Conservation (phyloP, 2,329 filamentous ascomycete species). For the Hirsutella minnesotensis region DNA sequence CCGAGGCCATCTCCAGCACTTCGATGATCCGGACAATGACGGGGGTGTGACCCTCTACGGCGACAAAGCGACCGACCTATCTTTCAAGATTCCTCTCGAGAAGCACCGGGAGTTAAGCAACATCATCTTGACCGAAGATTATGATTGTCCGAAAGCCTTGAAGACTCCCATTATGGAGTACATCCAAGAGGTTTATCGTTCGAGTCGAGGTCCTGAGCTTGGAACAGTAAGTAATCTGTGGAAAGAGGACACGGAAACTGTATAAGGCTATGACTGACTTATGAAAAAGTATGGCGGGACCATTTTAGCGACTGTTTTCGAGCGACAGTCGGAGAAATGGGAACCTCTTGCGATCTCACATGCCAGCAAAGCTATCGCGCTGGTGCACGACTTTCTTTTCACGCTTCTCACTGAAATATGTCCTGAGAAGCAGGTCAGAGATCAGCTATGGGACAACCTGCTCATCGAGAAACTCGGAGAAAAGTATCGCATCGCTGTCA, state of each 20-base stretch:
- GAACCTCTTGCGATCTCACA: constrained; percentile 31
- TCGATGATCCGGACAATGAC: background rate
- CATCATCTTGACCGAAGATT: background rate
- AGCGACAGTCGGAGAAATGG: constrained; percentile 45
- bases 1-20: constrained; percentile 9
- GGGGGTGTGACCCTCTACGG: background rate
- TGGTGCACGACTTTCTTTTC: constrained; percentile 41
- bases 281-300: constrained; percentile 21
- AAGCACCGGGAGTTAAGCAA: constrained; percentile 3
- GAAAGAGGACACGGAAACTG: too few species aligned
- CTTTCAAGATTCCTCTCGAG: too few species aligned
- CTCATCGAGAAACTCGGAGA: constrained; percentile 32
- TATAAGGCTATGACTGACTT: too few species aligned
- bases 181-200: constrained; percentile 7
- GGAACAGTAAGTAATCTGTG: constrained; percentile 3
- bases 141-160: background rate
- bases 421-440: constrained; percentile 27
- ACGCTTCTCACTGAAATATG: constrained; percentile 29
- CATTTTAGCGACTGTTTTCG: constrained; percentile 34
- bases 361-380: constrained; percentile 34
- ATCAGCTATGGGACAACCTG: constrained; percentile 27
- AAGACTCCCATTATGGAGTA: constrained; percentile 9
- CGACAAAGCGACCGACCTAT: background rate
- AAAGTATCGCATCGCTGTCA: constrained; percentile 34
- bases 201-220: constrained; percentile 5